Conservation (phyloP, 2,329 filamentous ascomycete genomes). For the Akanthomyces lecanii region DNA sequence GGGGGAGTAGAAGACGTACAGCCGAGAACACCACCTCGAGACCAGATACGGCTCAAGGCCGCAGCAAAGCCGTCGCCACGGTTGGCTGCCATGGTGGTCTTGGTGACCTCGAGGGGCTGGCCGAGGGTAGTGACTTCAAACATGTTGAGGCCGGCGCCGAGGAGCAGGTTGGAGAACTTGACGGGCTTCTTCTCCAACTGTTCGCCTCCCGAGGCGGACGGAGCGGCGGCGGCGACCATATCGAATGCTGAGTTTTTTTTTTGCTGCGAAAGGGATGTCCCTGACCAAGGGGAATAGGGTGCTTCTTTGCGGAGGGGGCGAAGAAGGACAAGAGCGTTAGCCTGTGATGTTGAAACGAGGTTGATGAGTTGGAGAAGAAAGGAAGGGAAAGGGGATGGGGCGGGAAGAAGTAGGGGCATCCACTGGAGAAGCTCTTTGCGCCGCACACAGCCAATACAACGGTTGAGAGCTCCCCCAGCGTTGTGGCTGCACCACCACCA, state of each 20-base stretch:
- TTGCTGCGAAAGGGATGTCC: constrained; percentile 61
- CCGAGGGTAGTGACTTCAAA: constrained; percentile 72
- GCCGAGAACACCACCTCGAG: constrained; percentile 85
- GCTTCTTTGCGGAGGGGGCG: constrained; percentile 68
- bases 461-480: neutral
- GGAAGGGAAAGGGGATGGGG: neutral
- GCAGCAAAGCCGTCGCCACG: constrained; percentile 79
- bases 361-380: constrained; percentile 2
- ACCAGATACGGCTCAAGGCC: constrained; percentile 85
- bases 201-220: constrained; percentile 42
- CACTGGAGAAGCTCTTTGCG: neutral
- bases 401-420: neutral
- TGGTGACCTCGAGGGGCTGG: constrained; percentile 94
- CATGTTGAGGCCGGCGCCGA: constrained; percentile 91
- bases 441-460: neutral
- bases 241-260: constrained; percentile 26
- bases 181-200: constrained; percentile 96
- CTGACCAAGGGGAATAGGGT: constrained; percentile 95
- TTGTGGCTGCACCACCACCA: neutral
- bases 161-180: constrained; percentile 98
- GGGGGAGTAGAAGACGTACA: constrained; percentile 58
- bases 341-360: neutral
- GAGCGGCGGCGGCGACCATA: constrained; percentile 58
- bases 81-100: constrained; percentile 99
- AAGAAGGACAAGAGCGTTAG: constrained; percentile 18